Evolutionary conservation across 73 alveolate genomes (phyloP).

Genomic region (Breviolum minutum): DNA sequence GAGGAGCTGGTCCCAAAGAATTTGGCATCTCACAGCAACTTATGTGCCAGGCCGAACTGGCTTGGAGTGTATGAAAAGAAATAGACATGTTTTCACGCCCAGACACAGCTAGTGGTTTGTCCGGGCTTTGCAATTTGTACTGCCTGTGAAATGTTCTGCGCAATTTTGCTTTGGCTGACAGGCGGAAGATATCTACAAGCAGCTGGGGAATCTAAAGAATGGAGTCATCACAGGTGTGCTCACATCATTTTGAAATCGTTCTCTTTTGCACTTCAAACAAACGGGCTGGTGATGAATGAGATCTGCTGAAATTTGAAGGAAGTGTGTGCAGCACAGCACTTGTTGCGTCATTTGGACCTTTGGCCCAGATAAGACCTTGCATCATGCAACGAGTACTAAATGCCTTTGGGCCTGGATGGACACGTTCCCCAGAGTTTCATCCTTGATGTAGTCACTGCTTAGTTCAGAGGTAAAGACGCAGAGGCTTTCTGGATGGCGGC

Average conservation of each 20-base stretch:
- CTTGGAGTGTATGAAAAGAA: too few relatives aligned
- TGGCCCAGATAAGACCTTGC: too few relatives aligned
- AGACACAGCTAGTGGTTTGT: background rate
- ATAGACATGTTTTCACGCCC: background rate
- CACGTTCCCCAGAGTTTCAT: too few relatives aligned
- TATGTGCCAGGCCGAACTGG: constrained; percentile 36
- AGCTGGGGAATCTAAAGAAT: constrained; percentile 39
- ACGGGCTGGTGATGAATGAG: too few relatives aligned
- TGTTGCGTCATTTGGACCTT: too few relatives aligned
- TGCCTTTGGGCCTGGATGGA: too few relatives aligned
- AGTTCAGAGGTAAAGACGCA: constrained; percentile 39
- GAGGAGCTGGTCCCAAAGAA: constrained; percentile 40
- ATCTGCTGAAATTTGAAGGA: too few relatives aligned
- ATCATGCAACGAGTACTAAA: too few relatives aligned
- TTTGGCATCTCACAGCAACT: constrained; percentile 69
- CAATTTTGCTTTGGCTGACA: background rate
- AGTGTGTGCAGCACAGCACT: too few relatives aligned
- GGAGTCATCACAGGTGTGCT: constrained; percentile 42
- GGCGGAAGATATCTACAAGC: constrained; percentile 88
- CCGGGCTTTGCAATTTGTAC: background rate
- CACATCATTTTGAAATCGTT: background rate
- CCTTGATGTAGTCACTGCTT: background rate
- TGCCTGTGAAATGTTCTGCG: background rate
- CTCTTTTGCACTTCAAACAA: too few relatives aligned
- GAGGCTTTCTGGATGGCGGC: constrained; percentile 50